Conservation (phyloP, 352 stramenopile genomes). For the Phytophthora melonis region DNA sequence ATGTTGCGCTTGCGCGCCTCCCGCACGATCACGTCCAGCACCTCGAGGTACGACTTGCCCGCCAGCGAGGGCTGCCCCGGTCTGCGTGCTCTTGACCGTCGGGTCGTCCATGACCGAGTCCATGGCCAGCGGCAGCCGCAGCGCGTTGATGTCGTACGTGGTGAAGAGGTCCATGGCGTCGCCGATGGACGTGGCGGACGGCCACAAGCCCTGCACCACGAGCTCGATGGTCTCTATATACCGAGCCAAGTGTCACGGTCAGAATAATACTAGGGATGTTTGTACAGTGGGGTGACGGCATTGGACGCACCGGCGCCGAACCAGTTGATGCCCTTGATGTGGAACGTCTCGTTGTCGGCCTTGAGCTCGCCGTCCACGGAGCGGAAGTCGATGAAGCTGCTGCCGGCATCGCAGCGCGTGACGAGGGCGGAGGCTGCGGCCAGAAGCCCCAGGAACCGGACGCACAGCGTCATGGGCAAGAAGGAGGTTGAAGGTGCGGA, state of each 20-base stretch:
- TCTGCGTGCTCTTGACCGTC: slow-evolving; percentile 56
- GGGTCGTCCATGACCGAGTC: slow-evolving; percentile 66
- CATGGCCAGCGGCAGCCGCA: slow-evolving; percentile 74
- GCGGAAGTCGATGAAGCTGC: slow-evolving; percentile 70
- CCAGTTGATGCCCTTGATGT: slow-evolving; percentile 82
- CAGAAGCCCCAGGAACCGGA: slow-evolving; percentile 6
- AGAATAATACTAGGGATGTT: not conserved
- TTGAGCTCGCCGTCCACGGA: slow-evolving; percentile 65
- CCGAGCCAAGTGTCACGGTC: not conserved
- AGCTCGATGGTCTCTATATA: slow-evolving; percentile 67
- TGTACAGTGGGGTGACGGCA: not conserved
- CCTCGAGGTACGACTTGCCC: slow-evolving; percentile 67
- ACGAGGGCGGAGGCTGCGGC: not conserved
- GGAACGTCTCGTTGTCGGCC: slow-evolving; percentile 62
- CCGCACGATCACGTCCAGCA: slow-evolving; percentile 66
- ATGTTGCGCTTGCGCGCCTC: slow-evolving; percentile 72
- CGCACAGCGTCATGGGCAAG: slow-evolving; percentile 10
- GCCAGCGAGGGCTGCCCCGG: slow-evolving; percentile 45
- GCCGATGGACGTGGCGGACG: slow-evolving; percentile 65
- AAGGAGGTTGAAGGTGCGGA: not conserved
- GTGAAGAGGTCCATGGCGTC: slow-evolving; percentile 58
- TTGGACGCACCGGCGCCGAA: slow-evolving; percentile 60
- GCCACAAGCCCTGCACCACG: slow-evolving; percentile 72
- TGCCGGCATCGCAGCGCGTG: slow-evolving; percentile 17
- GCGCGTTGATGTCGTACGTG: slow-evolving; percentile 62